Conservation (phyloP, 495 filamentous ascomycete species). For the Schizothecium vesticola region DNA sequence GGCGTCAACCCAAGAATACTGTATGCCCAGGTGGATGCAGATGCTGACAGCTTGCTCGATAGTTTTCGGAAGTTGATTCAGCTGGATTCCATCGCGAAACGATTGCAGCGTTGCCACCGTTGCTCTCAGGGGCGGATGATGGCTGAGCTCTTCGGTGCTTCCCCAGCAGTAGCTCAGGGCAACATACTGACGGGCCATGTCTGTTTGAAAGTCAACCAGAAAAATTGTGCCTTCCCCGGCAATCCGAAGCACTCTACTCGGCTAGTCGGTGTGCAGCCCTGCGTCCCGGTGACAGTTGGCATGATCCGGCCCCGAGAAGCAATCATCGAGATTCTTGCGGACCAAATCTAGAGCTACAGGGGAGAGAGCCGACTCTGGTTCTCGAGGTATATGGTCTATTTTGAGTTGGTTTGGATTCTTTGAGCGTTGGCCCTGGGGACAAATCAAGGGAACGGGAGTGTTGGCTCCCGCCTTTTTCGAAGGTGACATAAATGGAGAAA, state of each 20-base stretch:
- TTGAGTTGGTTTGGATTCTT: not conserved
- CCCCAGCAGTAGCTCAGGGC: slow-evolving; percentile 5
- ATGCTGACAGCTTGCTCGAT: not conserved
- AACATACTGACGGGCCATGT: not conserved
- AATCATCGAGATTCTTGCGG: not conserved
- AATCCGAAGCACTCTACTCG: not conserved
- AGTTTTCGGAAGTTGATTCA: not conserved
- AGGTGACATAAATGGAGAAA: not conserved
- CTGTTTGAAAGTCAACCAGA: not conserved
- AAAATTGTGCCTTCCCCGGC: not conserved
- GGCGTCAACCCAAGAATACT: not conserved
- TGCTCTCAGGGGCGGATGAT: not conserved
- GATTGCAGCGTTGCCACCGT: not conserved
- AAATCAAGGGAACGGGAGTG: not conserved
- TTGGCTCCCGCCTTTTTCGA: not conserved
- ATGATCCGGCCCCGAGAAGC: not conserved
- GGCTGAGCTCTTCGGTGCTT: not conserved
- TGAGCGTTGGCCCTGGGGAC: not conserved
- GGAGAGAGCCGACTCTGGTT: not conserved
- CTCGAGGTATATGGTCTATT: not conserved
- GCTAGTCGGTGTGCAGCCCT: not conserved
- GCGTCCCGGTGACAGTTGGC: not conserved
- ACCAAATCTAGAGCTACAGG: not conserved
- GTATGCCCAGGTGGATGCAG: not conserved
- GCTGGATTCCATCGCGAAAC: not conserved